Evolutionary conservation across 257 asterid genomes (phyloP).

Genomic region (Henckelia pumila): DNA sequence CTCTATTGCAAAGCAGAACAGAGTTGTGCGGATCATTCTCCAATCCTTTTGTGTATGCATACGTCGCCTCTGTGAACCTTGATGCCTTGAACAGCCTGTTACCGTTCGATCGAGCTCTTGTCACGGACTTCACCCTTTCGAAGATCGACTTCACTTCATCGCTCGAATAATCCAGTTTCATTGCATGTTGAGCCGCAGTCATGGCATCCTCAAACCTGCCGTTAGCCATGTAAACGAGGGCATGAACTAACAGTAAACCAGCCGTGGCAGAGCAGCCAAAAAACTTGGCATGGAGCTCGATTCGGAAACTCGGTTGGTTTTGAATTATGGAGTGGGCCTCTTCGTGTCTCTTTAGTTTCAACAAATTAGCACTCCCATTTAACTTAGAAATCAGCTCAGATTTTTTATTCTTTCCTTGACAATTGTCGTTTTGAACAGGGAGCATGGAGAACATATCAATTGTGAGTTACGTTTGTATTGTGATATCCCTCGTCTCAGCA

Average conservation of each 20-base stretch:
- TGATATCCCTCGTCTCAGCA: too few species aligned
- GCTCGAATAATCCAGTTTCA: slow-evolving; percentile 37
- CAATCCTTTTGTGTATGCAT: slow-evolving; percentile 47
- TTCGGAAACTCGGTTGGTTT: slow-evolving; percentile 28
- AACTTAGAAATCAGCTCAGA: too few species aligned
- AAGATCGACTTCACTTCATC: slow-evolving; percentile 25
- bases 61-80: slow-evolving; percentile 44
- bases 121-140: slow-evolving; percentile 33
- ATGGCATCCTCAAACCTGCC: slow-evolving; percentile 76
- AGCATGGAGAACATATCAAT: too few species aligned
- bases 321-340: slow-evolving; percentile 44
- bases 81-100: slow-evolving; percentile 45
- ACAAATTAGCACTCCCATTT: too few species aligned
- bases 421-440: too few species aligned
- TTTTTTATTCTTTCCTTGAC: too few species aligned
- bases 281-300: slow-evolving; percentile 27
- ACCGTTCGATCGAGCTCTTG: slow-evolving; percentile 43
- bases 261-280: slow-evolving; percentile 45
- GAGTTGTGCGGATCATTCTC: slow-evolving; percentile 53
- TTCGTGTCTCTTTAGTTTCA: slow-evolving; percentile 50
- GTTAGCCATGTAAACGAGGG: slow-evolving; percentile 46
- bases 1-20: slow-evolving; percentile 55
- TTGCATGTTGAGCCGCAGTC: slow-evolving; percentile 38
- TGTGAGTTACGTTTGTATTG: too few species aligned
- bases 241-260: slow-evolving; percentile 29